Percentiles rank a stretch among this genome's conserved stretches.
These are phyloP conservation scores for Ceratocystis cubensis DNA, from an alignment of 2,329 filamentous ascomycete species.

Conservation along the genomic window DNA sequence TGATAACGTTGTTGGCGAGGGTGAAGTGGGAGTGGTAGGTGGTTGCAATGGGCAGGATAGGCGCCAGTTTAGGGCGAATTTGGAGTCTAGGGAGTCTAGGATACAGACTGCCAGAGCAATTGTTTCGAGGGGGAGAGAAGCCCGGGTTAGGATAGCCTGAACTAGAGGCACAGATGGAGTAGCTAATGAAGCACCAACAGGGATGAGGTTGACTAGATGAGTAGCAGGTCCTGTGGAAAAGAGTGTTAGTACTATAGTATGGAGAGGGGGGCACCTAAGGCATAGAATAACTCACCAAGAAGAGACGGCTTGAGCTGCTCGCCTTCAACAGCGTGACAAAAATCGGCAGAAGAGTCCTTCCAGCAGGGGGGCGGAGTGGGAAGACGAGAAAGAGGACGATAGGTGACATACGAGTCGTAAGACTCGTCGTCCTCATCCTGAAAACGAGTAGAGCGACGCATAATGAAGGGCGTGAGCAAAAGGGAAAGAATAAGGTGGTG, in stretches of 20 bases:
- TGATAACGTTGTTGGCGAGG: constrained; percentile 19
- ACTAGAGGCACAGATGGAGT: constrained; percentile 46
- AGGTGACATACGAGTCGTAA: constrained; percentile 45
- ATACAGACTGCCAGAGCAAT: constrained; percentile 54
- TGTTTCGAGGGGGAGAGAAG: constrained; percentile 46
- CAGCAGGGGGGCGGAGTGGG: constrained; percentile 53
- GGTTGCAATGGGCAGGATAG: constrained; percentile 41
- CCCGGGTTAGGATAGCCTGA: constrained; percentile 47
- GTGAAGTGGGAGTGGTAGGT: constrained; percentile 12
- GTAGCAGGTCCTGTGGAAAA: constrained; percentile 44
- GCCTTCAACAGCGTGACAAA: constrained; percentile 30
- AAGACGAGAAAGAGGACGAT: constrained; percentile 54
- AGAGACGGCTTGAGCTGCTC: constrained; percentile 32
- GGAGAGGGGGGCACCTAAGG: not conserved
- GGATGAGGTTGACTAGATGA: constrained; percentile 54
- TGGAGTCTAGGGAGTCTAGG: constrained; percentile 50
- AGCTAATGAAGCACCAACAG: constrained; percentile 48
- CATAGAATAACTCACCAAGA: constrained; percentile 28
- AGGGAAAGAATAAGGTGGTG: not conserved
- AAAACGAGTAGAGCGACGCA: constrained; percentile 22
- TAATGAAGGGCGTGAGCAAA: constrained; percentile 6
- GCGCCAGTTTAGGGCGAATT: constrained; percentile 51
- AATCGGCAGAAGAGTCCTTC: constrained; percentile 31
- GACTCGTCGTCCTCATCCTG: constrained; percentile 17
- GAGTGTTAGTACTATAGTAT: constrained; percentile 1